Conservation (phyloP, 257 asterid genomes). For the Solanum sejunctum region DNA sequence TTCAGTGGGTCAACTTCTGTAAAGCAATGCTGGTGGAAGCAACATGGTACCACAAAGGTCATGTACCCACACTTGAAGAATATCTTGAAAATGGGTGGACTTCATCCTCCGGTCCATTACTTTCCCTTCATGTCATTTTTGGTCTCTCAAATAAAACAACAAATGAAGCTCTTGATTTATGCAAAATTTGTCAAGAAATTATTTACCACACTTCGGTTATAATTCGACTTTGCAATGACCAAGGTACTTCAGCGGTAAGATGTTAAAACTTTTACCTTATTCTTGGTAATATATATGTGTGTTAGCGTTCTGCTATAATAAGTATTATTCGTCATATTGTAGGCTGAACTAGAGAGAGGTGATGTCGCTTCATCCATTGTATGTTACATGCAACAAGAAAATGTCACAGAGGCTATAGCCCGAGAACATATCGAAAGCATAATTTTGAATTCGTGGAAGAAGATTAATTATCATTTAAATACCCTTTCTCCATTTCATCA, state of each 20-base stretch:
- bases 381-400: conserved; percentile 48
- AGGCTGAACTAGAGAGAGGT: conserved; percentile 58
- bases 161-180: not conserved
- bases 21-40: conserved; percentile 42
- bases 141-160: conserved; percentile 10
- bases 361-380: conserved; percentile 49
- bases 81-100: conserved; percentile 43
- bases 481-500: not conserved
- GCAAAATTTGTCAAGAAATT: conserved; percentile 13
- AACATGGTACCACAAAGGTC: conserved; percentile 28
- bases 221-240: conserved; percentile 51
- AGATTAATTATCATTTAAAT: conserved; percentile 15
- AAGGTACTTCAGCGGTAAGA: conserved; percentile 44
- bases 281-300: too few species aligned
- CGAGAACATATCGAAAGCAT: conserved; percentile 20
- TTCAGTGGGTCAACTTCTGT: conserved; percentile 50
- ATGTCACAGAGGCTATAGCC: conserved; percentile 25
- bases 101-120: conserved; percentile 35
- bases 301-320: not conserved
- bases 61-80: conserved; percentile 34
- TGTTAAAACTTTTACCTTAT: not conserved
- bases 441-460: conserved; percentile 23
- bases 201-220: conserved; percentile 27
- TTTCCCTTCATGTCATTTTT: conserved; percentile 22
- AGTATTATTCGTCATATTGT: not conserved